Conservation (phyloP, 106 monocot genomes). For the Agapanthus africanus region DNA sequence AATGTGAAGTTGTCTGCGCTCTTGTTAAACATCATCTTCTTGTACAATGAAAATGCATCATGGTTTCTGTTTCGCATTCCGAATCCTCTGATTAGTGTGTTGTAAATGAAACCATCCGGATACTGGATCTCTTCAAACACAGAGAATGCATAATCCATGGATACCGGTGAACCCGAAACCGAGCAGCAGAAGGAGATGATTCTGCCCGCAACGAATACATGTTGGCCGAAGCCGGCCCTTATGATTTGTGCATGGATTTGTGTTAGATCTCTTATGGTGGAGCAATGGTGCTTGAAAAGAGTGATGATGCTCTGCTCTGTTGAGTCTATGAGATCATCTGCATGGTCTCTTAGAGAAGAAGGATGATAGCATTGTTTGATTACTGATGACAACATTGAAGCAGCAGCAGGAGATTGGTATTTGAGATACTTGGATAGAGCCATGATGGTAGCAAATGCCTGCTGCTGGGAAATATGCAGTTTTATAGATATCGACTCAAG, state of each 20-base stretch:
- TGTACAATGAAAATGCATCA: conserved; percentile 41
- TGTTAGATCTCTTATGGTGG: conserved; percentile 28
- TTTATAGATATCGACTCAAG: no score
- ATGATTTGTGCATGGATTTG: conserved; percentile 43
- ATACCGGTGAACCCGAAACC: conserved; percentile 17
- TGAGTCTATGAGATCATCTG: neutral
- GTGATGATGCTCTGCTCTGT: conserved; percentile 33
- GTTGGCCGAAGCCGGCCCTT: conserved; percentile 42
- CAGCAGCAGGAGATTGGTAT: neutral
- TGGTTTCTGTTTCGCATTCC: conserved; percentile 20
- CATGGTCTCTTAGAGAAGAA: neutral
- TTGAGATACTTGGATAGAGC: neutral
- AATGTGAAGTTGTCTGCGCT: conserved; percentile 54
- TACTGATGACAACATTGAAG: neutral
- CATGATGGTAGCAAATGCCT: neutral
- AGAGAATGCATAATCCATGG: conserved; percentile 31
- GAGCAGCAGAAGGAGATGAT: conserved; percentile 54
- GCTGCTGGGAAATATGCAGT: no score
- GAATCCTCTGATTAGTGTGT: conserved; percentile 62
- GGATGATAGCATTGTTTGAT: neutral
- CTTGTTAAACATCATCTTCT: conserved; percentile 29
- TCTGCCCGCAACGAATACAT: conserved; percentile 45
- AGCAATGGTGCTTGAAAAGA: conserved; percentile 30
- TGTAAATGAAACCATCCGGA: conserved; percentile 53
- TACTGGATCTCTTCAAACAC: conserved; percentile 26